Percentiles rank a stretch among this genome's conserved stretches.
These are phyloP conservation scores for Phytophthora cactorum DNA, from an alignment of 352 stramenopile genomes.

Conservation along the genomic window DNA sequence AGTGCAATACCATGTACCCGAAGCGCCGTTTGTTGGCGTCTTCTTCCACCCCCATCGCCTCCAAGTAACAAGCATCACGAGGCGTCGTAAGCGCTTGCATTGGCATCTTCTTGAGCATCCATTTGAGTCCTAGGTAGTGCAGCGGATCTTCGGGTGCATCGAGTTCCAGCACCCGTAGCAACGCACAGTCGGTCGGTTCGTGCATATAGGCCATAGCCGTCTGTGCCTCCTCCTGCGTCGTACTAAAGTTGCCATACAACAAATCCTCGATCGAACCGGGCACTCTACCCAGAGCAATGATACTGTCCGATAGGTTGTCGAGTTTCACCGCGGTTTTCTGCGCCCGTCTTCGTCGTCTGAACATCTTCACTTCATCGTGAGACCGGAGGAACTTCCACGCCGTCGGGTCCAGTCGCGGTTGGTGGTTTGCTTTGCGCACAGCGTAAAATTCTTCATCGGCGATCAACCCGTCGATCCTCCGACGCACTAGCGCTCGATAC, in stretches of 20 bases:
- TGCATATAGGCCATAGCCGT: conserved; percentile 45
- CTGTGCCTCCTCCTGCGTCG: conserved; percentile 46
- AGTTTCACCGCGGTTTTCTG: conserved; percentile 1
- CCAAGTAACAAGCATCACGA: conserved; percentile 37
- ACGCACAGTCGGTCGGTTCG: conserved; percentile 42
- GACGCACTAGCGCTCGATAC: conserved; percentile 41
- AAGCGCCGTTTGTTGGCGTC: conserved; percentile 39
- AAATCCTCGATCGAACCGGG: conserved; percentile 57
- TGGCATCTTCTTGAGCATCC: conserved; percentile 48
- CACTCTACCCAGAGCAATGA: conserved; percentile 12
- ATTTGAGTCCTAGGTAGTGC: conserved; percentile 62
- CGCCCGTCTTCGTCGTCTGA: conserved; percentile 26
- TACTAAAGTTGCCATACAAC: conserved; percentile 55
- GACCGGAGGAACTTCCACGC: conserved; percentile 48
- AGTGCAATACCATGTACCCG: conserved; percentile 56
- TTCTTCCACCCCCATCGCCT: conserved; percentile 55
- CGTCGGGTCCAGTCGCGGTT: conserved; percentile 28
- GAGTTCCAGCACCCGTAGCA: conserved; percentile 50
- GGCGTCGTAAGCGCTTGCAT: conserved; percentile 28
- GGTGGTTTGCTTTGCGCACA: conserved; percentile 5
- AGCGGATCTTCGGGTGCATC: conserved; percentile 47
- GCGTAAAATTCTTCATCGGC: conserved; percentile 33
- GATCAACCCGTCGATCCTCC: conserved; percentile 35
- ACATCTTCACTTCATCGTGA: conserved; percentile 47
- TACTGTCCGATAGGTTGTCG: neutral